A percentile compares a stretch with the other conserved stretches of the same genome.
phyloP scores from a whole-genome alignment of 1,139 yeast species.

The Geotrichum histeridarum region DNA sequence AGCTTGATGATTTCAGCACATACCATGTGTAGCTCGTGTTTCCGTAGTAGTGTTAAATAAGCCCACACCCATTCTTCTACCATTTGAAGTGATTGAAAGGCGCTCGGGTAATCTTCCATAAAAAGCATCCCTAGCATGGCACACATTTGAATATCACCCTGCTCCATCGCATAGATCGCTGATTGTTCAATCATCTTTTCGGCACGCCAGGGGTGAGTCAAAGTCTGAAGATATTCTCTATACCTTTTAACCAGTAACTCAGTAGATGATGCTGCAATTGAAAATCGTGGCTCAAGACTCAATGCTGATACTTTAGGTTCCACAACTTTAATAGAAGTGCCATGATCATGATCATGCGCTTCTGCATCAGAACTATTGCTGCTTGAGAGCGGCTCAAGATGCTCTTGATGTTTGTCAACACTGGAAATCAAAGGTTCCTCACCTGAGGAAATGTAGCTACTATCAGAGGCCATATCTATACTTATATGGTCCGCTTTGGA shows the following conservation, averaged over 20 bases:
- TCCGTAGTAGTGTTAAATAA: constrained; percentile 55
- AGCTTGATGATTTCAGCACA: constrained; percentile 55
- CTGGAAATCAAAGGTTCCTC: too few relatives aligned
- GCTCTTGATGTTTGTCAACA: not conserved
- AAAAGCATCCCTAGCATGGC: constrained; percentile 58
- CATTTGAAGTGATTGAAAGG: constrained; percentile 25
- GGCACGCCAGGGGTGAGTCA: constrained; percentile 48
- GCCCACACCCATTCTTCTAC: constrained; percentile 53
- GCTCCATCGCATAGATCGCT: constrained; percentile 51
- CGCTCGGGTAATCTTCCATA: constrained; percentile 40
- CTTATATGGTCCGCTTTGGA: too few relatives aligned
- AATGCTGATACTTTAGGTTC: not conserved
- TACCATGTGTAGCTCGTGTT: constrained; percentile 50
- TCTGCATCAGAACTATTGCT: not conserved
- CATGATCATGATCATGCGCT: not conserved
- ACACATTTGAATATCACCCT: constrained; percentile 63
- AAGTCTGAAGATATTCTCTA: constrained; percentile 31
- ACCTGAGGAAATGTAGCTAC: not conserved
- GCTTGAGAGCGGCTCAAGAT: not conserved
- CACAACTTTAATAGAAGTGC: not conserved
- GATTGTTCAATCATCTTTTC: constrained; percentile 44
- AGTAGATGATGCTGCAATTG: not conserved
- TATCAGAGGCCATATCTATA: not conserved
- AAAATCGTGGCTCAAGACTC: not conserved
- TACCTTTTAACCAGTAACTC: constrained; percentile 6